Base-by-base conservation (phyloP, 352 stramenopile genomes). In the Bremia lactucae region DNA sequence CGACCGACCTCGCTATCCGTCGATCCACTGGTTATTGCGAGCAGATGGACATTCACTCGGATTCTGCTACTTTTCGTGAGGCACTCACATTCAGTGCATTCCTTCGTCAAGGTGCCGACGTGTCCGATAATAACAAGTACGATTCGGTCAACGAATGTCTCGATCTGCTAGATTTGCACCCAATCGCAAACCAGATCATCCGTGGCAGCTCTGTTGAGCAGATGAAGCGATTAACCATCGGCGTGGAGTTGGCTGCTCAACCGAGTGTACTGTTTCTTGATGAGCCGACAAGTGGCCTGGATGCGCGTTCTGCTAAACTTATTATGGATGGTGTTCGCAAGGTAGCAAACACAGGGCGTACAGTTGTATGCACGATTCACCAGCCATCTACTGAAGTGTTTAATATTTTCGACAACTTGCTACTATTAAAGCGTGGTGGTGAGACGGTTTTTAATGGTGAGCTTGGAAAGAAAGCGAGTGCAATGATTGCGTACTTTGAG, bases 41-140 rank as follows among this genome's bases (percentile, higher is more conserved):
- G 46, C 85, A 96, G 51, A 87, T 92, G 52, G 87, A 96, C 47
- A 78, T 81, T 24, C 71, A 96, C 21, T 79, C 72, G 9, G 65
- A 86, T 23, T 94, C 86, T 3, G 63, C 77, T 4, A 97, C 89
- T 0, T 72, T 89, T 10, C 68, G 83, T 11, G 89, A 97, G 21
- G 33, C 43, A 31, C 22, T 67, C 4, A 57, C 44, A 3, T 67
- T 67, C 34, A 73, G 38, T 22, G 26, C 35, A 9, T 61, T 58
- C 33, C 33, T 67, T 13, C 58, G 58, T 6, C 54, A 63, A 25
- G 44, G 54, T 8, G 49, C 31, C 18, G 40, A 63, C 18, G 40
- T 63, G 0, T 49, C 95, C 0, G 49, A 55, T 28, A 59, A 46
- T 34, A 29, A 44, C 14, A 42, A 42, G 36, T 31, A 42, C 21